These are phyloP conservation scores for Zasmidium cellare DNA, from an alignment of 2,329 filamentous ascomycete genomes.

Conservation along the genomic window DNA sequence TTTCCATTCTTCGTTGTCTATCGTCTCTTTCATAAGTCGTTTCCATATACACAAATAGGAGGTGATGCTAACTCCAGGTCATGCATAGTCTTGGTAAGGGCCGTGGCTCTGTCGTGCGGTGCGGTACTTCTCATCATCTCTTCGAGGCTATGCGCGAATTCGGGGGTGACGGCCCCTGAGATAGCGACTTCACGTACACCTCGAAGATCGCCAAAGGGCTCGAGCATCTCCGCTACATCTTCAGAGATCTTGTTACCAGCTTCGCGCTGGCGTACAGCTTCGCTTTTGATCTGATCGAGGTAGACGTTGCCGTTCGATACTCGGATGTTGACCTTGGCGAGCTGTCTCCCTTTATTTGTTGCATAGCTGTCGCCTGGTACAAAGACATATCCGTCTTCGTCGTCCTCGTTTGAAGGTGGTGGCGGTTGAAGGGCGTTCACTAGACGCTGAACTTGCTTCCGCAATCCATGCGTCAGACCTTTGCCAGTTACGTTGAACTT, in stretches of 20 bases:
- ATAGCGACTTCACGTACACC: constrained; percentile 39
- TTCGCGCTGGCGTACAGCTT: constrained; percentile 29
- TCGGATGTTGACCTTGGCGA: constrained; percentile 27
- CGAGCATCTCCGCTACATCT: constrained; percentile 43
- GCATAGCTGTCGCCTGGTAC: not conserved
- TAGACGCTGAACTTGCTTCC: constrained; percentile 42
- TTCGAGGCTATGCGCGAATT: constrained; percentile 38
- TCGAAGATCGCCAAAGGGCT: constrained; percentile 41
- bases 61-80: constrained; percentile 13
- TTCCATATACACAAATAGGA: constrained; percentile 30
- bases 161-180: constrained; percentile 40
- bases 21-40: constrained; percentile 19
- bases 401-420: not conserved
- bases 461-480: constrained; percentile 45
- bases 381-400: constrained; percentile 18
- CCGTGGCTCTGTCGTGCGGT: not conserved
- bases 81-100: constrained; percentile 6
- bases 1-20: not conserved
- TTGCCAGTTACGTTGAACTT: constrained; percentile 52
- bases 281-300: constrained; percentile 30
- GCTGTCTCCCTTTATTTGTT: constrained; percentile 5
- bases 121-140: constrained; percentile 31
- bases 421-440: constrained; percentile 37
- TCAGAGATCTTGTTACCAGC: constrained; percentile 32
- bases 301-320: constrained; percentile 35